Conservation (phyloP, 164 flowering plant species). For the Umbilicus rupestris region DNA sequence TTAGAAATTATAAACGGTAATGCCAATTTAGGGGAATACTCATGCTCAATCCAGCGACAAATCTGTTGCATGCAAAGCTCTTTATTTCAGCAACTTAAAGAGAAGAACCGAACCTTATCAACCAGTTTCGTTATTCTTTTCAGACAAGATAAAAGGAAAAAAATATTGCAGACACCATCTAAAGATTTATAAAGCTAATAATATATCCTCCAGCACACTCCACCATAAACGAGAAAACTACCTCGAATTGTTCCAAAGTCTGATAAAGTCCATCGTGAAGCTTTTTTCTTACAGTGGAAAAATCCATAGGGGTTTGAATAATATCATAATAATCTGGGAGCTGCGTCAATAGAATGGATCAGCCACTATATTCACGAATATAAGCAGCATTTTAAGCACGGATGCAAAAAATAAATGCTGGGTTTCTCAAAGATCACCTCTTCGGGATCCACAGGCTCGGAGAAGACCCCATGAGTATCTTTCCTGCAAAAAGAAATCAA, state of each 20-base stretch:
- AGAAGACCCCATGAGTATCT: constrained; percentile 80
- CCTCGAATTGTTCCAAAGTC: constrained; percentile 84
- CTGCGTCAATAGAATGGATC: constrained; percentile 27
- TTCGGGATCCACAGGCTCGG: constrained; percentile 90
- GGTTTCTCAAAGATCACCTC: constrained; percentile 36
- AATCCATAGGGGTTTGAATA: constrained; percentile 83
- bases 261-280: constrained; percentile 47
- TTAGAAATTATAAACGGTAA: not conserved
- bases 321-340: constrained; percentile 90
- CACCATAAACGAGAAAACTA: constrained; percentile 16
- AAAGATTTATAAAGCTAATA: not conserved
- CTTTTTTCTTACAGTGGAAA: constrained; percentile 72
- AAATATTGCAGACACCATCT: not conserved
- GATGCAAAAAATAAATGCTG: not conserved
- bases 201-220: not conserved
- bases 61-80: not conserved
- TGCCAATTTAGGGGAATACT: not conserved
- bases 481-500: constrained; percentile 48
- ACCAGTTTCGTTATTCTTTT: not conserved
- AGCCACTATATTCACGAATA: not conserved
- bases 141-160: not conserved
- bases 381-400: not conserved
- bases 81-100: not conserved
- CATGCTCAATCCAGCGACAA: not conserved
- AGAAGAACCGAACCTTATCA: not conserved